Evolutionary conservation across 148 eudicot species (phyloP), one percentile per base, ranked within the genome.

Genomic region (Rhododendron vialii): DNA sequence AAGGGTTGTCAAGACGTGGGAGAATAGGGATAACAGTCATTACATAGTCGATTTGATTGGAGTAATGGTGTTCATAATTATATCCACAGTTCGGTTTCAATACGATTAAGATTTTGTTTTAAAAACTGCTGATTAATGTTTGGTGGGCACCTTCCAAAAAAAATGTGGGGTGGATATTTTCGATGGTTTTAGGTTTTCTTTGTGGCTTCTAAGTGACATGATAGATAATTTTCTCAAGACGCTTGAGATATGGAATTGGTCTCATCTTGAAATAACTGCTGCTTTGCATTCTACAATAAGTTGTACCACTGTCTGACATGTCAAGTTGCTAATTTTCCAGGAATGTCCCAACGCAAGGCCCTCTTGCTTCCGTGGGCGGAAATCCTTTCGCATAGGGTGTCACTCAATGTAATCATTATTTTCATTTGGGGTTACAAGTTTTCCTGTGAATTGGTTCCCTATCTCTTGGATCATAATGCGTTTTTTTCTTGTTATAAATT

Each of bases 291-390:
- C 63, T 75, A 17, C 78, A 77, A 78, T 45, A n/a, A 48, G 50
- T 36, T 80, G 30, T 63, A 36, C 74, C 84, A 80, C 33, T 24
- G 38, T 55, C 24, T 48, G 11, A 63, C 59, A 5, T 65, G 35
- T 73, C 24, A 15, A 80, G 61, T 85, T 80, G 80, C 82, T 89
- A 11, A 53, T 88, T 86, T 86, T 92, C 89, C 93, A 96, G 98
- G 93, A 93, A 83, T 84, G 91, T 92, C 80, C 89, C 85, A n/a
- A 30, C 92, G 2, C 96, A 93, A 67, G 96, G 92, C 61, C 91
- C 94, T 74, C 93, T 93, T 78, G 93, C 95, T 84, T 90, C 96
- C 50, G 82, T 91, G 61, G 96, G 98, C 43, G 98, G 98, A 87
- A 96, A 96, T 84, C 98, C 98, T 28, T 96, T 96, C 82, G 96